phyloP scores from a whole-genome alignment of 208 protist genomes.

The Acanthamoeba sp. region DNA sequence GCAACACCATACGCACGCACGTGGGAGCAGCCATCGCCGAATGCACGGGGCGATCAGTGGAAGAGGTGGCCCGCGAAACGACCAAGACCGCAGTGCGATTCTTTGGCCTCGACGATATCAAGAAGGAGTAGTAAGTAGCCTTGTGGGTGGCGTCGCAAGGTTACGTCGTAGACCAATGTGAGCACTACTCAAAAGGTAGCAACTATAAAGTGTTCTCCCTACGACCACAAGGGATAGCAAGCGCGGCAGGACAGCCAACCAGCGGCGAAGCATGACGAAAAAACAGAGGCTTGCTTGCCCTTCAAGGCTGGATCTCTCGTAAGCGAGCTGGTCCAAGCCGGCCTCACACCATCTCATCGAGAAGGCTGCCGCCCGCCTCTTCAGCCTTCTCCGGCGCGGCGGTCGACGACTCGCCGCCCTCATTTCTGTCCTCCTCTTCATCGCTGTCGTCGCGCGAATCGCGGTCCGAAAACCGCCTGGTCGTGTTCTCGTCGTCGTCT shows the following conservation, averaged over 20 bases:
- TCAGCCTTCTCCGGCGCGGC: background rate
- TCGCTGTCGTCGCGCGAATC: background rate
- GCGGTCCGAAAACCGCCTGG: background rate
- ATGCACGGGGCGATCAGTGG: background rate
- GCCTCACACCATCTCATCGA: constrained; percentile 40
- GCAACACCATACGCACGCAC: too few species aligned
- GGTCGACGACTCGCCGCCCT: background rate
- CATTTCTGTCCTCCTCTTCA: background rate
- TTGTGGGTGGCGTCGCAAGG: too few species aligned
- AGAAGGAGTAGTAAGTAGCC: background rate
- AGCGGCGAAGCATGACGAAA: too few species aligned
- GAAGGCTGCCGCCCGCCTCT: background rate
- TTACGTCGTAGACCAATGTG: too few species aligned
- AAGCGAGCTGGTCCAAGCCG: too few species aligned
- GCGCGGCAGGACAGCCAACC: too few species aligned
- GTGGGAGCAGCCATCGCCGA: constrained; percentile 7
- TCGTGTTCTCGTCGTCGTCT: background rate
- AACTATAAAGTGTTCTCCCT: too few species aligned
- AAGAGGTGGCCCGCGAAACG: constrained; percentile 23
- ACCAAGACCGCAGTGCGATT: constrained; percentile 6
- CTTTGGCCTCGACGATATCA: constrained; percentile 1
- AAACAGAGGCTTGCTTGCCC: too few species aligned
- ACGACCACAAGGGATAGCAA: too few species aligned
- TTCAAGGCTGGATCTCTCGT: too few species aligned
- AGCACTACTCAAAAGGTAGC: too few species aligned